phyloP scores from a whole-genome alignment of 495 filamentous ascomycete species.

The Penicillium turbatum region DNA sequence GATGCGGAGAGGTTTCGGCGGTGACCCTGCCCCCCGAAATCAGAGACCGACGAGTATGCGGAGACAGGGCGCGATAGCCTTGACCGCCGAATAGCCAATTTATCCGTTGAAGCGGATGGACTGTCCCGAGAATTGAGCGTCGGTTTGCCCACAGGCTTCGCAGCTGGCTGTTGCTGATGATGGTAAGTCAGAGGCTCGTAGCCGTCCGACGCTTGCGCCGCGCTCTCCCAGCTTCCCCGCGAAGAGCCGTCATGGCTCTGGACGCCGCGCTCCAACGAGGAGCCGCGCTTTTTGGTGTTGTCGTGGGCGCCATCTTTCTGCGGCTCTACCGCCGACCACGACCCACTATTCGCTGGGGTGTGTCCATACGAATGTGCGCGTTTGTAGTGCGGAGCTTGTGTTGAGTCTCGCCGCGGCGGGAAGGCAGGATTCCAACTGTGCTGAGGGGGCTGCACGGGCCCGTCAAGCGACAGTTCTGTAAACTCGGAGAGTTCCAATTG shows the following conservation, averaged over 20 bases:
- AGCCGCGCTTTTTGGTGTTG: slow-evolving; percentile 21
- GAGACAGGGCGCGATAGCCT: slow-evolving; percentile 64
- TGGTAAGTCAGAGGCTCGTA: slow-evolving; percentile 50
- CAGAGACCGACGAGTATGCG: slow-evolving; percentile 66
- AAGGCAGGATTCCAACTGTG: slow-evolving; percentile 41
- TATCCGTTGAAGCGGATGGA: slow-evolving; percentile 40
- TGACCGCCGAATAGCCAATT: slow-evolving; percentile 54
- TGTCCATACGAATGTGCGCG: slow-evolving; percentile 25
- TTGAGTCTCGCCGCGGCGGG: slow-evolving; percentile 40
- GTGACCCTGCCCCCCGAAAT: slow-evolving; percentile 46
- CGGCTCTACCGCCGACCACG: slow-evolving; percentile 39
- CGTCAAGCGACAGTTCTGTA: slow-evolving; percentile 32
- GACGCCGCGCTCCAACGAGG: slow-evolving; percentile 24
- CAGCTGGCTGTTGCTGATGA: slow-evolving; percentile 38
- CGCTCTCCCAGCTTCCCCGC: slow-evolving; percentile 40
- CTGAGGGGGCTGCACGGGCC: slow-evolving; percentile 31
- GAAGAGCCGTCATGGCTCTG: slow-evolving; percentile 34
- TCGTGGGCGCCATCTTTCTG: slow-evolving; percentile 22
- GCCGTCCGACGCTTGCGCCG: slow-evolving; percentile 28
- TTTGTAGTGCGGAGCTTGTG: slow-evolving; percentile 14
- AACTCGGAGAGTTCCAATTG: slow-evolving; percentile 26
- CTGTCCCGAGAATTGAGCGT: slow-evolving; percentile 21
- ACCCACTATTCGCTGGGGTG: slow-evolving; percentile 37
- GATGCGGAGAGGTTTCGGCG: slow-evolving; percentile 56
- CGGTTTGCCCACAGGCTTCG: slow-evolving; percentile 8